Conservation (phyloP, 2,329 filamentous ascomycete genomes). For the Trichophyton rubrum region DNA sequence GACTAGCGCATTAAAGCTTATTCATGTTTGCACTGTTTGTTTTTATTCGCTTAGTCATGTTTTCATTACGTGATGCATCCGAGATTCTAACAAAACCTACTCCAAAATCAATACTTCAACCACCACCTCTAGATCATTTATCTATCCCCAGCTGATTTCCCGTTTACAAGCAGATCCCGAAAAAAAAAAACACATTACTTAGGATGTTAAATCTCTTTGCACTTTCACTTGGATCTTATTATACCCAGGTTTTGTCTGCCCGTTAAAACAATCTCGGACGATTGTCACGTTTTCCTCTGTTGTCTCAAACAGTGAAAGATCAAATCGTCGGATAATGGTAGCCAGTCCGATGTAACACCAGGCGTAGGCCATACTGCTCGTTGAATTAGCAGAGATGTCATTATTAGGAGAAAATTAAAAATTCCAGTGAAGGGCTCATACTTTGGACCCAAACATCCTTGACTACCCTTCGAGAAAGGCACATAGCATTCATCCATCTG, state of each 20-base stretch:
- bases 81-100: not conserved
- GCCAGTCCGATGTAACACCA: slow-evolving; percentile 2
- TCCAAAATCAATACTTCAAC: not conserved
- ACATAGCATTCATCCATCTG: slow-evolving; percentile 18
- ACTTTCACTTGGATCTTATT: slow-evolving; percentile 5
- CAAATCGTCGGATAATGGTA: slow-evolving; percentile 3
- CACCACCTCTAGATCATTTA: not conserved
- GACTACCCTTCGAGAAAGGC: slow-evolving; percentile 20
- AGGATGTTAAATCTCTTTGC: not conserved
- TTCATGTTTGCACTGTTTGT: not conserved
- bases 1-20: not conserved
- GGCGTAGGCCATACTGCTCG: not conserved
- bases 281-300: slow-evolving; percentile 1
- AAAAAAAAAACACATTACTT: not conserved
- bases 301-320: not conserved
- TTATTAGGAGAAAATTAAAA: not conserved
- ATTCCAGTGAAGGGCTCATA: slow-evolving; percentile 1
- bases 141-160: no score
- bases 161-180: not conserved
- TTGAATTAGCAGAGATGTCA: not conserved
- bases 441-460: slow-evolving; percentile 21
- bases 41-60: not conserved
- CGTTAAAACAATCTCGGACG: slow-evolving; percentile 1
- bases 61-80: not conserved
- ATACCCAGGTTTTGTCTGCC: not conserved